Conservation (phyloP, 1,284 basidiomycete species). For the Austroboletus novae-zelandiae region DNA sequence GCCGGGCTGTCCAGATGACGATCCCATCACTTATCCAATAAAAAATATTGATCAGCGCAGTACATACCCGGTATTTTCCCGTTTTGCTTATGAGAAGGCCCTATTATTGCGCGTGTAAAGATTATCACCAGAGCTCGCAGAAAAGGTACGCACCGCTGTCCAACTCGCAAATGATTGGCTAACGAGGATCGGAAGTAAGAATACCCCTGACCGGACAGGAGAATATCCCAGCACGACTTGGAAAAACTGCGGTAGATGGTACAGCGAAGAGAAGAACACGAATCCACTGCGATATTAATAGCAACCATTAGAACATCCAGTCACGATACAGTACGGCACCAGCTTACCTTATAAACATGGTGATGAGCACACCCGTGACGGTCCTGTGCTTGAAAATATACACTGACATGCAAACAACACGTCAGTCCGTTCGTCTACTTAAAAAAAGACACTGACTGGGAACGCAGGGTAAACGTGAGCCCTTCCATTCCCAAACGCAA, state of each 20-base stretch:
- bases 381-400: slow-evolving; percentile 73
- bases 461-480: slow-evolving; percentile 64
- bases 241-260: slow-evolving; percentile 74
- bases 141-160: slow-evolving; percentile 42
- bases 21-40: background rate
- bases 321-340: background rate
- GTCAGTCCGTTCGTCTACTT: background rate
- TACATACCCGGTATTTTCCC: slow-evolving; percentile 58
- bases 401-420: slow-evolving; percentile 38
- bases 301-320: background rate
- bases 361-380: slow-evolving; percentile 64
- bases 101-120: slow-evolving; percentile 28
- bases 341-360: slow-evolving; percentile 63
- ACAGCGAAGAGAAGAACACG: slow-evolving; percentile 59
- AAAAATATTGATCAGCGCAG: background rate
- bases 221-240: slow-evolving; percentile 62
- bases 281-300: slow-evolving; percentile 41
- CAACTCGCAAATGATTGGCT: slow-evolving; percentile 60
- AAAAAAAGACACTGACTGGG: slow-evolving; percentile 47
- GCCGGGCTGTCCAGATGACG: slow-evolving; percentile 40
- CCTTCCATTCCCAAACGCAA: slow-evolving; percentile 71
- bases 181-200: slow-evolving; percentile 39
- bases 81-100: slow-evolving; percentile 65
- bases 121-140: background rate
- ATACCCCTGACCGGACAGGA: slow-evolving; percentile 30